phyloP scores from a whole-genome alignment of 2,329 filamentous ascomycete genomes.

The Acephala macrosclerotiorum region DNA sequence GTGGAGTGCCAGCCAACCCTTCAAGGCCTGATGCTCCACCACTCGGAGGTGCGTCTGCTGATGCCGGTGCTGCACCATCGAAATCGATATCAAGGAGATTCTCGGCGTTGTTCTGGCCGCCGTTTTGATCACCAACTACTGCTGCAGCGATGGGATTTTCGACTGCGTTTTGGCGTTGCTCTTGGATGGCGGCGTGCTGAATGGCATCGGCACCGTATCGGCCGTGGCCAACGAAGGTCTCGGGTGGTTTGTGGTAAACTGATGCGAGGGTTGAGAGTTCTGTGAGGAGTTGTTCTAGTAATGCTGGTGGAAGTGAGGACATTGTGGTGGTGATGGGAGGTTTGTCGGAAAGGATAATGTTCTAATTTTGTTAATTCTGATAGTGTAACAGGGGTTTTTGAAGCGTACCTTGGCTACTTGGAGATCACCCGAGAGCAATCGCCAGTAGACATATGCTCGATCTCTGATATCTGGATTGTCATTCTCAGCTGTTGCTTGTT shows the following conservation, averaged over 20 bases:
- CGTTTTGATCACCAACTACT: conserved; percentile 70
- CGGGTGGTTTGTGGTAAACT: conserved; percentile 97
- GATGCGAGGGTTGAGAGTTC: conserved; percentile 96
- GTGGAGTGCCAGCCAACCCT: conserved; percentile 68
- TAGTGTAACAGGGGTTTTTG: conserved; percentile 2
- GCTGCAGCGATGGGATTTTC: conserved; percentile 95
- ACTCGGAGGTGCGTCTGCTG: conserved; percentile 71
- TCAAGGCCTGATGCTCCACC: conserved; percentile 57
- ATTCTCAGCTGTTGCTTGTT: conserved; percentile 90
- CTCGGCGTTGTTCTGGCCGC: conserved; percentile 81
- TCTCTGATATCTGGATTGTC: conserved; percentile 98
- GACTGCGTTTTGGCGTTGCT: conserved; percentile 88
- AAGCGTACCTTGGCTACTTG: conserved; percentile 80
- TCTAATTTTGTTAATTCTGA: conserved; percentile 55
- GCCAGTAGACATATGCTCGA: conserved; percentile 98
- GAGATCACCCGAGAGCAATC: conserved; percentile 89
- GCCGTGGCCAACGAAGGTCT: conserved; percentile 97
- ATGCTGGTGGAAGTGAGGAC: conserved; percentile 80
- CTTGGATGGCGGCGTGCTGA: conserved; percentile 94
- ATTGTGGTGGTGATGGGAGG: conserved; percentile 95
- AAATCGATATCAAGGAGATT: conserved; percentile 97
- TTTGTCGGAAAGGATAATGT: conserved; percentile 91
- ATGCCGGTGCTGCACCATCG: conserved; percentile 91
- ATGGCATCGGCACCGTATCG: conserved; percentile 93
- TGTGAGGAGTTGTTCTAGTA: conserved; percentile 88